Evolutionary conservation across 2,329 filamentous ascomycete species (phyloP).

Genomic region (Aspergillus sp.): DNA sequence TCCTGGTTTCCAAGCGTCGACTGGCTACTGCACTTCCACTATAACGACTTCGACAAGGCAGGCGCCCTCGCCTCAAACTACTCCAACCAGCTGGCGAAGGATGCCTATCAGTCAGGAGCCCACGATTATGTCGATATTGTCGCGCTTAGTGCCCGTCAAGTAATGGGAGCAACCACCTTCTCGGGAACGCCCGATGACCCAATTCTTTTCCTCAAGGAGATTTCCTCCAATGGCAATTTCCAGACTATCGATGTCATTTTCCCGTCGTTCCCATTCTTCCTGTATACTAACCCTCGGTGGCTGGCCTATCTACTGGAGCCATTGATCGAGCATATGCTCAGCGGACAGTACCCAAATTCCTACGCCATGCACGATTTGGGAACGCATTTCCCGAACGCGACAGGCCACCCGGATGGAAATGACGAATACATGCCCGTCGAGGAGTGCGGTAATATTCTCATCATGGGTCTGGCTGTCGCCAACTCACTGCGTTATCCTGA

Average conservation of each 20-base stretch:
- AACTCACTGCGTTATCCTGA: conserved; percentile 68
- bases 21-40: conserved; percentile 71
- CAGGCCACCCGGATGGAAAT: conserved; percentile 51
- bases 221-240: conserved; percentile 79
- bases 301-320: conserved; percentile 76
- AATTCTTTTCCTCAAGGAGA: conserved; percentile 79
- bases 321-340: conserved; percentile 75
- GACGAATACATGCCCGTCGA: conserved; percentile 60
- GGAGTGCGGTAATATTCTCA: conserved; percentile 70
- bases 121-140: conserved; percentile 75
- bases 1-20: conserved; percentile 66
- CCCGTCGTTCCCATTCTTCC: conserved; percentile 79
- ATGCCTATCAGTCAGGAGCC: conserved; percentile 72
- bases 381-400: conserved; percentile 53
- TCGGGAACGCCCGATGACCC: conserved; percentile 68
- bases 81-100: conserved; percentile 65
- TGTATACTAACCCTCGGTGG: conserved; percentile 81
- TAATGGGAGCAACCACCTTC: conserved; percentile 74
- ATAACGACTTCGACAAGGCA: conserved; percentile 67
- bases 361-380: conserved; percentile 56
- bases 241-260: conserved; percentile 88
- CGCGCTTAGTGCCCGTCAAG: conserved; percentile 73
- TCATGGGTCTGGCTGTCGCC: conserved; percentile 74
- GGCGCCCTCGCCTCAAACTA: conserved; percentile 67
- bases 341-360: conserved; percentile 75